A percentile compares a stretch with the other conserved stretches of the same genome.
These are phyloP conservation scores for Fusarium haematococcum DNA, from an alignment of 2,329 filamentous ascomycete genomes.

Conservation along the genomic window DNA sequence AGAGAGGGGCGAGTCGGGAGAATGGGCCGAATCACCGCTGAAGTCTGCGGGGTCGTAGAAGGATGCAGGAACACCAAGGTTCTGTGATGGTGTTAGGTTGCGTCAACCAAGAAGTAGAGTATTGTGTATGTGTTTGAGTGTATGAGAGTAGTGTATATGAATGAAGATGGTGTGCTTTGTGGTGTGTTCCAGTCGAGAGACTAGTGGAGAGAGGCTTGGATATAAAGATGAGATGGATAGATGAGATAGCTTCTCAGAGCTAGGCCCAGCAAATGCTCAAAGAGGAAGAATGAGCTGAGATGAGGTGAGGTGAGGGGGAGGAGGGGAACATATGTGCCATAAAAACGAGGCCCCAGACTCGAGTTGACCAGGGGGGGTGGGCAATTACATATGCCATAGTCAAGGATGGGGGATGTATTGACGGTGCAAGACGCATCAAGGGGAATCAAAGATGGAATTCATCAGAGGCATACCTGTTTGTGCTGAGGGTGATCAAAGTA, in stretches of 20 bases:
- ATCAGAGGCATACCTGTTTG: slow-evolving; percentile 42
- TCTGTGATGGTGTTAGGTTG: slow-evolving; percentile 37
- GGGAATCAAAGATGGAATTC: slow-evolving; percentile 1
- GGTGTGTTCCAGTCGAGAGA: slow-evolving; percentile 16
- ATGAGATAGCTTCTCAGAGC: slow-evolving; percentile 20
- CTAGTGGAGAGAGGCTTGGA: slow-evolving; percentile 30
- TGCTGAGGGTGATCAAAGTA: slow-evolving; percentile 45
- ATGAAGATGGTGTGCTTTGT: slow-evolving; percentile 36
- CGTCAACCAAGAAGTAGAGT: slow-evolving; percentile 8
- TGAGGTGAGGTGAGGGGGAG: slow-evolving; percentile 38
- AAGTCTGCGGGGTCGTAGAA: slow-evolving; percentile 46
- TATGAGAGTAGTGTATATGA: background rate
- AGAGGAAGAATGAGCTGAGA: slow-evolving; percentile 37
- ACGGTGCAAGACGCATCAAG: background rate
- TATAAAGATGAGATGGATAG: slow-evolving; percentile 35
- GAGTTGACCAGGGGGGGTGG: slow-evolving; percentile 34
- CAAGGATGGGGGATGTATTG: slow-evolving; percentile 19
- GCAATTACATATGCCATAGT: slow-evolving; percentile 16
- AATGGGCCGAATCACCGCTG: slow-evolving; percentile 45
- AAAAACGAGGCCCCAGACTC: slow-evolving; percentile 42
- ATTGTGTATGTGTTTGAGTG: background rate
- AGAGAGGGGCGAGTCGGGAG: slow-evolving; percentile 44
- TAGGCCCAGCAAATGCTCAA: slow-evolving; percentile 26
- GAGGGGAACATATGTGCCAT: slow-evolving; percentile 40
- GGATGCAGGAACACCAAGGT: slow-evolving; percentile 35